Evolutionary conservation across 345 rosid genomes (phyloP).

Genomic region (Alliaria petiolata): DNA sequence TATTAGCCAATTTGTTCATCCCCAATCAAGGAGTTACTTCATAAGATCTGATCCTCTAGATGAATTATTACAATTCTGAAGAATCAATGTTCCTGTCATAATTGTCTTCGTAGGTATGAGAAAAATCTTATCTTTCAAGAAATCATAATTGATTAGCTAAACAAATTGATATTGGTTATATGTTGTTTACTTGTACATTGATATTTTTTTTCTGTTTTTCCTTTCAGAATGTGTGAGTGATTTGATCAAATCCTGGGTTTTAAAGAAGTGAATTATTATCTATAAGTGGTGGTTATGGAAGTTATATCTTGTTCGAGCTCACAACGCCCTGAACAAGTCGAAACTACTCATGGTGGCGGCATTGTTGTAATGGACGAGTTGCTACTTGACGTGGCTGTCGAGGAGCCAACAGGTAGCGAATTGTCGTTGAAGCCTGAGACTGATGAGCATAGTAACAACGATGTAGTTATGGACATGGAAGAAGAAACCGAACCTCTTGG

Average conservation of each 20-base stretch:
- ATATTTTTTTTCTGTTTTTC: not conserved
- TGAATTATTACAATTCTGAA: not conserved
- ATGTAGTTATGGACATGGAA: slow-evolving; percentile 39
- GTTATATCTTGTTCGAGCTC: slow-evolving; percentile 50
- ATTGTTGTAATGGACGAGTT: slow-evolving; percentile 34
- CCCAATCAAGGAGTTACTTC: not conserved
- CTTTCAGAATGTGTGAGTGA: not conserved
- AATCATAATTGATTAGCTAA: not conserved
- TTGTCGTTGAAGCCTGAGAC: slow-evolving; percentile 39
- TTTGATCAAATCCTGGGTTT: slow-evolving; percentile 1
- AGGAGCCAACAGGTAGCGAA: slow-evolving; percentile 33
- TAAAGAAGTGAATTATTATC: slow-evolving; percentile 17
- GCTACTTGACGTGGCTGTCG: slow-evolving; percentile 35
- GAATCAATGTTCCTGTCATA: not conserved
- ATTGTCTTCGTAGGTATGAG: not conserved
- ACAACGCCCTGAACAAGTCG: slow-evolving; percentile 42
- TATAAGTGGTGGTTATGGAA: slow-evolving; percentile 47
- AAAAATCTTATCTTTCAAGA: slow-evolving; percentile 5
- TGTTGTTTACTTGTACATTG: not conserved
- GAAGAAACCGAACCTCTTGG: slow-evolving; percentile 46
- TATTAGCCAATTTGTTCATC: slow-evolving; percentile 11
- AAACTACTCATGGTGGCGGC: slow-evolving; percentile 33
- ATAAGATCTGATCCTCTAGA: not conserved
- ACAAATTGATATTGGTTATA: not conserved
- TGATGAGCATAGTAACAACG: slow-evolving; percentile 35